These are phyloP conservation scores for Aspergillus sergii DNA, from an alignment of 2,329 filamentous ascomycete genomes.

Conservation along the genomic window DNA sequence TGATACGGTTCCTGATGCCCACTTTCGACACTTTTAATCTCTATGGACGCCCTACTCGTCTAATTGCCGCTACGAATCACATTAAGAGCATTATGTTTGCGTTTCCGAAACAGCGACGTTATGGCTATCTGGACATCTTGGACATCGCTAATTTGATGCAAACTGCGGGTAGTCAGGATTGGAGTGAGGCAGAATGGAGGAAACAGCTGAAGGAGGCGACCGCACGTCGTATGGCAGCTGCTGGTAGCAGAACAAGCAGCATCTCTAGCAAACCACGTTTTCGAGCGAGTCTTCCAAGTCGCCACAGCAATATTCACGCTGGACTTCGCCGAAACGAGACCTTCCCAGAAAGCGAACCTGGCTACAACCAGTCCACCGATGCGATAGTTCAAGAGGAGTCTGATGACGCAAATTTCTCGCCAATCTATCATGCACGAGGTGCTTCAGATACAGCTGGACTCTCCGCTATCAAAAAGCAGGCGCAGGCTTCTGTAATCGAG, in stretches of 20 bases:
- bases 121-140: slow-evolving; percentile 86
- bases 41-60: slow-evolving; percentile 83
- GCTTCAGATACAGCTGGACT: slow-evolving; percentile 37
- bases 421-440: slow-evolving; percentile 31
- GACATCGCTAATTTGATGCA: slow-evolving; percentile 82
- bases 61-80: slow-evolving; percentile 86
- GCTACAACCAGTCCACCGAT: slow-evolving; percentile 41
- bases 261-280: slow-evolving; percentile 57
- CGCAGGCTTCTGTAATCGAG: slow-evolving; percentile 25
- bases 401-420: slow-evolving; percentile 22
- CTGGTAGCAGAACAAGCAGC: slow-evolving; percentile 50
- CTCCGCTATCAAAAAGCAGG: slow-evolving; percentile 12
- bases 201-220: slow-evolving; percentile 87
- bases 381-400: slow-evolving; percentile 35
- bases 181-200: slow-evolving; percentile 89
- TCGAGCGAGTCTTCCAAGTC: slow-evolving; percentile 39
- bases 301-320: slow-evolving; percentile 39
- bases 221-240: slow-evolving; percentile 49
- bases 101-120: slow-evolving; percentile 84
- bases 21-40: slow-evolving; percentile 90
- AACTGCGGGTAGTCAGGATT: slow-evolving; percentile 72
- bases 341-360: slow-evolving; percentile 23
- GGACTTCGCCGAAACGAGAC: slow-evolving; percentile 25
- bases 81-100: slow-evolving; percentile 95
- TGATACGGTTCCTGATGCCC: slow-evolving; percentile 89